These are phyloP conservation scores for Rhodotorula babjevae DNA, from an alignment of 768 basidiomycete species.

Conservation along the genomic window DNA sequence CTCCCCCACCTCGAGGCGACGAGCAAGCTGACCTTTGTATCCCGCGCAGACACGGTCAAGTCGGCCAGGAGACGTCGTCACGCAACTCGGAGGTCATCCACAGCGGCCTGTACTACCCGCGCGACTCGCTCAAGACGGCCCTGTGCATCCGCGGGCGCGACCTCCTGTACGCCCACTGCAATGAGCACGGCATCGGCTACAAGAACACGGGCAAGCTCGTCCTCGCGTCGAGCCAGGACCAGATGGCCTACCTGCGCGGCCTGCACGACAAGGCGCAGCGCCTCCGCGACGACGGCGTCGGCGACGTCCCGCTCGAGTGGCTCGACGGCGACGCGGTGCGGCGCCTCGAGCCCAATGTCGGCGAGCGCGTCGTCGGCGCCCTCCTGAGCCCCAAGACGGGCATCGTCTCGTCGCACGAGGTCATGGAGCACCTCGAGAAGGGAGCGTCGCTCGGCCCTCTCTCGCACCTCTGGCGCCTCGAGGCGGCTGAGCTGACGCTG, in stretches of 20 bases:
- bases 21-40: too few species aligned
- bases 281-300: constrained; percentile 56
- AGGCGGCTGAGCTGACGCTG: neutral
- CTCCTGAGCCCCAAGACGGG: constrained; percentile 82
- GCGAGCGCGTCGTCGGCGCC: constrained; percentile 62
- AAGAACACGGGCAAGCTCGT: constrained; percentile 82
- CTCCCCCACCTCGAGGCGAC: neutral
- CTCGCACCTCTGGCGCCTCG: neutral
- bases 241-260: constrained; percentile 64
- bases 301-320: constrained; percentile 57
- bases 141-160: constrained; percentile 81
- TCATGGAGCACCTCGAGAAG: constrained; percentile 76
- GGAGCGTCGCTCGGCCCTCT: neutral
- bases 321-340: constrained; percentile 64
- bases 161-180: constrained; percentile 73
- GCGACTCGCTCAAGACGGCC: constrained; percentile 75
- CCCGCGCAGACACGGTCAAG: constrained; percentile 45
- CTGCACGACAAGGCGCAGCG: constrained; percentile 62
- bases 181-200: constrained; percentile 59
- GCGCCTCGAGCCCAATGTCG: constrained; percentile 77
- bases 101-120: constrained; percentile 57
- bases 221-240: constrained; percentile 62
- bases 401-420: constrained; percentile 76
- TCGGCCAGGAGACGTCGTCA: constrained; percentile 81
- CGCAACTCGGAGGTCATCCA: constrained; percentile 95